Evolutionary conservation across 2,329 filamentous ascomycete genomes (phyloP).

Genomic region (Trichoderma sp.): DNA sequence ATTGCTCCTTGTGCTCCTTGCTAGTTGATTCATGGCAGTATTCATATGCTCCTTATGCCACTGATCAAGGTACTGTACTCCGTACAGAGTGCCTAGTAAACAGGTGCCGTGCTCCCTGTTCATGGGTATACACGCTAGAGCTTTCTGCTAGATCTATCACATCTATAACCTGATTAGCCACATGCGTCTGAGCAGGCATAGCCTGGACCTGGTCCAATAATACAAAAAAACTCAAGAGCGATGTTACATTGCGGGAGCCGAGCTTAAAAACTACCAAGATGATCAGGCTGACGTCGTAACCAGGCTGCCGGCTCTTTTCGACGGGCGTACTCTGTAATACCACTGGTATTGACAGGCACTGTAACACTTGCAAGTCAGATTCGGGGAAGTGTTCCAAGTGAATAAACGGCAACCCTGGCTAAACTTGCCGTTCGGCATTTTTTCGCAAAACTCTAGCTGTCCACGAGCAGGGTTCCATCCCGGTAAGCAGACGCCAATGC

Average conservation of each 20-base stretch:
- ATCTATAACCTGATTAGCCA: slow-evolving; percentile 18
- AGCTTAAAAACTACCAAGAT: slow-evolving; percentile 5
- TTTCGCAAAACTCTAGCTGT: neutral
- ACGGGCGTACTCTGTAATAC: slow-evolving; percentile 9
- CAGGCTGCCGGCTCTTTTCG: slow-evolving; percentile 6
- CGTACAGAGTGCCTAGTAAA: neutral
- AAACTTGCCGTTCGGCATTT: slow-evolving; percentile 4
- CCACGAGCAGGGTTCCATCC: neutral
- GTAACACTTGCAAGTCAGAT: neutral
- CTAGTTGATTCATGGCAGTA: neutral
- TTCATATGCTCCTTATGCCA: neutral
- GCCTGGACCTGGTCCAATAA: neutral
- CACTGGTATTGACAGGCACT: neutral
- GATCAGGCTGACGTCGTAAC: slow-evolving; percentile 16
- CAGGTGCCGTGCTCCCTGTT: neutral
- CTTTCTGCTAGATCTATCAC: slow-evolving; percentile 19
- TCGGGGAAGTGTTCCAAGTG: neutral
- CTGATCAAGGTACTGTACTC: neutral
- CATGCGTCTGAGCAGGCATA: slow-evolving; percentile 5
- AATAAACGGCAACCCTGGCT: neutral
- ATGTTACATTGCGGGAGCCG: slow-evolving; percentile 18
- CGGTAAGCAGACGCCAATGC: slow-evolving; percentile 3
- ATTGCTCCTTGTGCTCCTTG: neutral
- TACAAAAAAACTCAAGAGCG: neutral
- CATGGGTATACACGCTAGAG: slow-evolving; percentile 7